Evolutionary conservation across 2,329 filamentous ascomycete genomes (phyloP), one percentile per base, ranked within the genome.

Genomic region (Venturia oleaginea): DNA sequence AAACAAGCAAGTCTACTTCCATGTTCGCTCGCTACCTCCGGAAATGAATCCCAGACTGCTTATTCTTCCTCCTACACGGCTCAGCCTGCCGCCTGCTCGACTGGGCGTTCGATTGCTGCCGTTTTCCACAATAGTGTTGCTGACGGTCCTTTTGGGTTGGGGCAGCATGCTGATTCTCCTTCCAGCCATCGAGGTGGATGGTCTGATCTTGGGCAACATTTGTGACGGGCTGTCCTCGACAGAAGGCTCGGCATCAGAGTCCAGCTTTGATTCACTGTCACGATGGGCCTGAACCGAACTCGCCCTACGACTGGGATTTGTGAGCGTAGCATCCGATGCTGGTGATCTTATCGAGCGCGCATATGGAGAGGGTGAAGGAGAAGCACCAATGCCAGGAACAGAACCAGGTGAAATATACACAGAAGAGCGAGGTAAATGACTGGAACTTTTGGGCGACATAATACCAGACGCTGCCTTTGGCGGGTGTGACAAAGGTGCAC

Each of bases 81-180:
- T 60, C 34, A 60, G 5, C 22, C 59, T 40, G 2, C 59, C 37
- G 17, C 59, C 59, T 8, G 40, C 34, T 30, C 59, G 34, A 60
- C 59, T 60, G 22, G 59, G 34, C 24, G 59, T 60, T 32, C 59
- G 37, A 24, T 54, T 37, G 30, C 30, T 55, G 27, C 19, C 63
- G 22, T 46, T 63, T 19, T 51, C 40, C 27, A 37, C 13, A 40
- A 57, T 24, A 22, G 24, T 30, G 24, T 22, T 37, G 32, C 63
- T 64, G 38, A 61, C 55, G 40, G 62, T 48, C 27, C 40, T 48
- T 38, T 60, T 64, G n/a, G 63, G 63, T 34, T 60, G 54, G 17
- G 63, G 63, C 8, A 64, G 40, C 54, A 64, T 59, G 30, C 63
- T 64, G 4, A 32, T 34, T 30, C 63, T 42, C 51, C 55, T 59